Conservation (phyloP, 176 grass and related monocot genomes). For the Cymbopogon citratus region DNA sequence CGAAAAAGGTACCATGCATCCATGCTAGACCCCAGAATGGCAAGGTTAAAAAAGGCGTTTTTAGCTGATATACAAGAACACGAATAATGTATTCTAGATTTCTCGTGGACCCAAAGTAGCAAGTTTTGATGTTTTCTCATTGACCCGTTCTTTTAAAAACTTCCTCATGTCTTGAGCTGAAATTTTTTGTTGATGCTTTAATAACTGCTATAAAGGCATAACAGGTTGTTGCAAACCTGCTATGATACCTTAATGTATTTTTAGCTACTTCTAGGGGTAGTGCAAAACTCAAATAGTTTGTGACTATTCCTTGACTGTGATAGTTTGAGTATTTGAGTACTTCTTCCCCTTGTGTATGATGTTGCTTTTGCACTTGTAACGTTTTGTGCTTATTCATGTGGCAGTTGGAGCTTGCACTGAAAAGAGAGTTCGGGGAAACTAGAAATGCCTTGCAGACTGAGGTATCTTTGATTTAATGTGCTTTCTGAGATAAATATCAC, state of each 20-base stretch:
- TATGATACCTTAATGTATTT: neutral
- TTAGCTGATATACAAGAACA: neutral
- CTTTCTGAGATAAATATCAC: conserved; percentile 3
- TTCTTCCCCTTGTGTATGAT: neutral
- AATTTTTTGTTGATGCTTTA: neutral
- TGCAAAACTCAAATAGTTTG: neutral
- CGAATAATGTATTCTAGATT: neutral
- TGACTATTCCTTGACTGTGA: neutral
- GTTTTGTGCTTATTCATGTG: conserved; percentile 19
- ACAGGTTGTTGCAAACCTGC: neutral
- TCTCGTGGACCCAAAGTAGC: neutral
- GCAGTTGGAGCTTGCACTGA: conserved; percentile 91
- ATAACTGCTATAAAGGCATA: neutral
- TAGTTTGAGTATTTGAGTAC: neutral
- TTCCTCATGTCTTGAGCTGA: neutral
- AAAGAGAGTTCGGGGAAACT: conserved; percentile 82
- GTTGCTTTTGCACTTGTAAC: neutral
- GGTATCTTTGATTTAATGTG: conserved; percentile 36
- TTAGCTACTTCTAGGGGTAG: neutral
- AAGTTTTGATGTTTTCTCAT: neutral
- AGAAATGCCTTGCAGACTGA: conserved; percentile 52
- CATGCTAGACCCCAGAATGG: neutral
- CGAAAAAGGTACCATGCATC: neutral
- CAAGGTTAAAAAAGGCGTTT: neutral
- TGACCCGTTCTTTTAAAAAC: neutral